Conservation (phyloP, 1,284 basidiomycete genomes). For the Psilocybe mexicana region DNA sequence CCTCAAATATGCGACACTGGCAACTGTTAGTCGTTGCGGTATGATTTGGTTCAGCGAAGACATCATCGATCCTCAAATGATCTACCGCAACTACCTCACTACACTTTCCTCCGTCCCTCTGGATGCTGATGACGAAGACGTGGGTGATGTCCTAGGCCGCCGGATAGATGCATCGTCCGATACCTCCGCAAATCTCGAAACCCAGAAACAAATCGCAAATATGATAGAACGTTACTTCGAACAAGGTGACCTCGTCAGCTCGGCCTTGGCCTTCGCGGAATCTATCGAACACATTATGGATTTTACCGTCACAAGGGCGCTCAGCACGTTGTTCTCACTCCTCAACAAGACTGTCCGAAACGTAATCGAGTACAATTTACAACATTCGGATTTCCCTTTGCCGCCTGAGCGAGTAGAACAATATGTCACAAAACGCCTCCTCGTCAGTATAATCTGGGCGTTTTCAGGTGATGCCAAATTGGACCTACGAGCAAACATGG, state of each 20-base stretch:
- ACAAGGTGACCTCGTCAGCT: slow-evolving; percentile 79
- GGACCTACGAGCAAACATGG: slow-evolving; percentile 87
- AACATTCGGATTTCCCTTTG: slow-evolving; percentile 95
- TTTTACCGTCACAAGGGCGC: slow-evolving; percentile 88
- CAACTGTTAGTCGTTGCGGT: slow-evolving; percentile 99
- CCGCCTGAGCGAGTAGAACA: slow-evolving; percentile 82
- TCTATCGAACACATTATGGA: slow-evolving; percentile 98
- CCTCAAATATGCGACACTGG: slow-evolving; percentile 94
- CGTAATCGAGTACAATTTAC: slow-evolving; percentile 92
- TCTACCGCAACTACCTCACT: slow-evolving; percentile 87
- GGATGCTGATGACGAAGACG: slow-evolving; percentile 90
- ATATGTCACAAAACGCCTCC: slow-evolving; percentile 89
- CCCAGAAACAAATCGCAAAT: slow-evolving; percentile 79
- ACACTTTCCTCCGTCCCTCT: slow-evolving; percentile 78
- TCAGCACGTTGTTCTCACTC: slow-evolving; percentile 96
- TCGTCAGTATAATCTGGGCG: slow-evolving; percentile 95
- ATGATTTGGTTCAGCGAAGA: slow-evolving; percentile 99
- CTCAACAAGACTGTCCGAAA: slow-evolving; percentile 96
- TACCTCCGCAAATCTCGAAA: slow-evolving; percentile 65
- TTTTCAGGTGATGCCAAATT: slow-evolving; percentile 96
- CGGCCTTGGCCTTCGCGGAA: slow-evolving; percentile 79
- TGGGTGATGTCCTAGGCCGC: slow-evolving; percentile 59
- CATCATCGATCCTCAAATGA: slow-evolving; percentile 89
- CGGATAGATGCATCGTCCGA: slow-evolving; percentile 58
- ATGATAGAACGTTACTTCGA: slow-evolving; percentile 85